Evolutionary conservation across 208 protist species (phyloP), one percentile per base, ranked within the genome.

Genomic region (Acanthamoeba pearcei): DNA sequence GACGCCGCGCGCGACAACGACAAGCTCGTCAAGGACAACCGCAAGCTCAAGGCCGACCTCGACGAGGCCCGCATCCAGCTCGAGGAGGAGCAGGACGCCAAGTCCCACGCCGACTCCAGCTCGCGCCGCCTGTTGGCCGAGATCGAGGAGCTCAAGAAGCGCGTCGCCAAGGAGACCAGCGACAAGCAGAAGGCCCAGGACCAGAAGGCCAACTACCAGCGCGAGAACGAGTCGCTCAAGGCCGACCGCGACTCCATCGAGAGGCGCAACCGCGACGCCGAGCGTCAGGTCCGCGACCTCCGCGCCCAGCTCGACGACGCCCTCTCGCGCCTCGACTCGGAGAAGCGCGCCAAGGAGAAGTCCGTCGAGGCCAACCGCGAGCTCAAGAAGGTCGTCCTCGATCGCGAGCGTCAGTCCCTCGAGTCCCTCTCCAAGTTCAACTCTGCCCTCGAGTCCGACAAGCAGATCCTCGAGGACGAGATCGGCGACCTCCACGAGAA

Each of bases 381-480:
- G 46, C 49, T 96, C 35, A 95, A 96, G 53, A 95, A 95, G 72
- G 80, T 94, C 68, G 53, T 89, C 57, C 83, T 96, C 10, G 95
- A 96, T 29, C 78, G 94, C 5, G 95, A 95, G 78, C 94, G 95
- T 88, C 91, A 95, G 89, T 60, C 90, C 46, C 49, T 62, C 29
- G 94, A 95, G 80, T 49, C 72, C 35, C 32, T 22, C n/a, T 60
- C 53, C 82, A 66, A 89, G 53, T 66, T 89, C 82, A 89, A 35
- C 82, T 89, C 82, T 13, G 53, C 49, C 29, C n/a, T 60, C 49
- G 95, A 96, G 19, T 62, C 72, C 32, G 57, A 82, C 57, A 95
- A 95, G 35, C 46, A 60, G 24, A 91, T 95, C 38, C 60, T 95
- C 22, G 95, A 96, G 72, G 85, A 95, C n/a, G 95, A 96, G 76